phyloP scores from a whole-genome alignment of 2,329 filamentous ascomycete genomes.

The Plenodomus biglobosus region DNA sequence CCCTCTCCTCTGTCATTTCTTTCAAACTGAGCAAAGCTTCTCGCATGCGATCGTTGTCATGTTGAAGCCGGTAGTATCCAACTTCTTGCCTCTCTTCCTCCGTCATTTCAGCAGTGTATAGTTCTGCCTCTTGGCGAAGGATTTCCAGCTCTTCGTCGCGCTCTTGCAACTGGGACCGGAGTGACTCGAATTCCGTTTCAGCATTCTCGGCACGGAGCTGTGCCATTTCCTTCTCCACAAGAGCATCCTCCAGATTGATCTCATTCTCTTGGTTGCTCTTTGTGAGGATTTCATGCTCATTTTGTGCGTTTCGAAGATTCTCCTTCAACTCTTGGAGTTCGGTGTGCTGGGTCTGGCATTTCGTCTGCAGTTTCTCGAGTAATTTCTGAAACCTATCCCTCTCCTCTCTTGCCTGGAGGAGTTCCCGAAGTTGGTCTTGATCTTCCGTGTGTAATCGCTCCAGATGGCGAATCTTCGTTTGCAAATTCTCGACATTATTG shows the following conservation, averaged over 20 bases:
- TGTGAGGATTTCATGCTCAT: slow-evolving; percentile 69
- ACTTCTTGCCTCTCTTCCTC: slow-evolving; percentile 83
- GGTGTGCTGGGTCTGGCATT: slow-evolving; percentile 81
- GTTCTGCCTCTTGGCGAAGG: slow-evolving; percentile 80
- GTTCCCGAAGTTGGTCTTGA: slow-evolving; percentile 75
- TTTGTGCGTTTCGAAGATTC: slow-evolving; percentile 73
- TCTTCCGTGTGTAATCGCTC: slow-evolving; percentile 86
- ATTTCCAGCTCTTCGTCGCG: slow-evolving; percentile 86
- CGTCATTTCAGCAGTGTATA: slow-evolving; percentile 80
- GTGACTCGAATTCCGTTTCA: slow-evolving; percentile 75
- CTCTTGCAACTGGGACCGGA: slow-evolving; percentile 78
- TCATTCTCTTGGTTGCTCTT: slow-evolving; percentile 81
- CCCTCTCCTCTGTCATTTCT: slow-evolving; percentile 83
- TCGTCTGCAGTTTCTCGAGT: slow-evolving; percentile 86
- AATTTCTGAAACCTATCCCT: slow-evolving; percentile 78
- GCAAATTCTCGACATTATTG: slow-evolving; percentile 71
- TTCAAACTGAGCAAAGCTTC: slow-evolving; percentile 82
- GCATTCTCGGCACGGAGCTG: slow-evolving; percentile 85
- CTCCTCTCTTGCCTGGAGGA: slow-evolving; percentile 76
- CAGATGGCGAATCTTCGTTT: slow-evolving; percentile 81
- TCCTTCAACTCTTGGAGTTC: slow-evolving; percentile 77
- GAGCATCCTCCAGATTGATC: slow-evolving; percentile 78
- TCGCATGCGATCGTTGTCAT: slow-evolving; percentile 81
- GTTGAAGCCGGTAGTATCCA: slow-evolving; percentile 89
- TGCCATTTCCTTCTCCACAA: slow-evolving; percentile 92